These are phyloP conservation scores for Lepiota brunneoincarnata DNA, from an alignment of 768 basidiomycete genomes.

Conservation along the genomic window DNA sequence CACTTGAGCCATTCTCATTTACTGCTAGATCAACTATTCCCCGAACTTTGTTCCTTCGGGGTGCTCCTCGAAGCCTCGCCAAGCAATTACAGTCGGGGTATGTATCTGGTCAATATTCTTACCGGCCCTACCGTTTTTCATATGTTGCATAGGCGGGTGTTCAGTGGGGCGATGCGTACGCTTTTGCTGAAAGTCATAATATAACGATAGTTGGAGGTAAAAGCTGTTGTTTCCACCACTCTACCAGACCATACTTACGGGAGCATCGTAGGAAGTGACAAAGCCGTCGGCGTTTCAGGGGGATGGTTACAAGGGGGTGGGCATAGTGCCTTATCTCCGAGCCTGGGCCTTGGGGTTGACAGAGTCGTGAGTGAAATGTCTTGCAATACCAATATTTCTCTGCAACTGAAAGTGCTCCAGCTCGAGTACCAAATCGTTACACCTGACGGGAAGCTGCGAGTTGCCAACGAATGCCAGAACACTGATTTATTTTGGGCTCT, in stretches of 20 bases:
- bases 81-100: constrained; percentile 37
- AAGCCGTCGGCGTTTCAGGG: constrained; percentile 38
- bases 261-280: constrained; percentile 25
- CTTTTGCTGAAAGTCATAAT: constrained; percentile 41
- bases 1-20: not conserved
- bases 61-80: constrained; percentile 20
- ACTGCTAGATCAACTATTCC: constrained; percentile 30
- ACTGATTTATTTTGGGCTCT: constrained; percentile 44
- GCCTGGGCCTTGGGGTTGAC: constrained; percentile 45
- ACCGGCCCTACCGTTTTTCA: not conserved
- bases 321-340: constrained; percentile 40
- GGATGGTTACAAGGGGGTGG: constrained; percentile 47
- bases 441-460: constrained; percentile 37
- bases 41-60: constrained; percentile 33
- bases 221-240: not conserved
- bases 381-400: not conserved
- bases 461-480: constrained; percentile 40
- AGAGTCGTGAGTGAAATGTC: constrained; percentile 31
- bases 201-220: constrained; percentile 44
- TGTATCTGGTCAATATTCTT: constrained; percentile 7
- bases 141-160: constrained; percentile 35
- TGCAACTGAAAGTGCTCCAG: not conserved
- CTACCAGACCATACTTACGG: not conserved
- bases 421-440: constrained; percentile 35
- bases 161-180: constrained; percentile 41